phyloP scores from a whole-genome alignment of 169 alveolate genomes.

The Plasmodium gaboni region DNA sequence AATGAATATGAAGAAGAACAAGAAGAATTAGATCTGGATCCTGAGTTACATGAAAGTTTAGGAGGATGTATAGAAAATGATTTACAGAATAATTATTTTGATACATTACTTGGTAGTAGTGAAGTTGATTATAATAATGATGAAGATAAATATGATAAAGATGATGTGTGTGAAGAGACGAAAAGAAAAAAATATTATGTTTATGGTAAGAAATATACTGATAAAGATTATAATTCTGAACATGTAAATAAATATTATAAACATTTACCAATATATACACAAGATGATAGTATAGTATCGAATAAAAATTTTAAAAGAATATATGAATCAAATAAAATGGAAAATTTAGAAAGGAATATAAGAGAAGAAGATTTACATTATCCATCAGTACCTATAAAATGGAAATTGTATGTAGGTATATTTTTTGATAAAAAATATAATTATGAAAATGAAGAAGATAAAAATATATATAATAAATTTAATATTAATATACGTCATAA shows the following conservation, averaged over 20 bases:
- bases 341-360: constrained; percentile 75
- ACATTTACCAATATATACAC: constrained; percentile 47
- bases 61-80: constrained; percentile 70
- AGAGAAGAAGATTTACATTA: constrained; percentile 77
- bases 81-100: constrained; percentile 29
- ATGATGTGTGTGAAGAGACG: constrained; percentile 71
- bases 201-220: constrained; percentile 22
- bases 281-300: constrained; percentile 4
- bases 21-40: constrained; percentile 14
- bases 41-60: constrained; percentile 52
- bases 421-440: constrained; percentile 69
- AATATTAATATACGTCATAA: constrained; percentile 69
- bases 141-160: constrained; percentile 32
- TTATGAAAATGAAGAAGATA: constrained; percentile 27
- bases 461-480: constrained; percentile 48
- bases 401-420: constrained; percentile 77
- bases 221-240: constrained; percentile 46
- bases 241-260: constrained; percentile 34
- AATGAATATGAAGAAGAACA: not conserved
- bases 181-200: constrained; percentile 56
- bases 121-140: constrained; percentile 38
- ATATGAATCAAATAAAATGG: constrained; percentile 51
- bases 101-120: constrained; percentile 29
- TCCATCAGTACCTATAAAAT: constrained; percentile 79
- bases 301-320: constrained; percentile 21